Conservation (phyloP, 768 basidiomycete genomes). For the Psilocybe cubensis region DNA sequence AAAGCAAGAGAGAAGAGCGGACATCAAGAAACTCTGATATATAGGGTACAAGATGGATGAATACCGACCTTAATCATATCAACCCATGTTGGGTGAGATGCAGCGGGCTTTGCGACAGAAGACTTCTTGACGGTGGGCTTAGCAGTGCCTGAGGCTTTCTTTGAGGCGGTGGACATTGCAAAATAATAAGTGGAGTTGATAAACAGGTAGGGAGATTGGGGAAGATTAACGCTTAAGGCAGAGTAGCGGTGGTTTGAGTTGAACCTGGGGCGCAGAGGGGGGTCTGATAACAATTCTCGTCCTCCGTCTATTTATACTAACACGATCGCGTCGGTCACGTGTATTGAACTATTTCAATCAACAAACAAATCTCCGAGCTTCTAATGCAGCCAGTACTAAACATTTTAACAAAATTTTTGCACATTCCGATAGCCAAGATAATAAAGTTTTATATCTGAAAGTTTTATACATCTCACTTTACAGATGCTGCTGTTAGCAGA, state of each 20-base stretch:
- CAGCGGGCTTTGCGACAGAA: constrained; percentile 46
- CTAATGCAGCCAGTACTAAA: background rate
- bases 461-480: background rate
- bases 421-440: background rate
- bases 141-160: constrained; percentile 40
- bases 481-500: constrained; percentile 8
- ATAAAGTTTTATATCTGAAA: background rate
- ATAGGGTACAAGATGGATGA: constrained; percentile 9
- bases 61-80: constrained; percentile 80
- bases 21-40: background rate
- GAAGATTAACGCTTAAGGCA: constrained; percentile 17
- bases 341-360: constrained; percentile 39
- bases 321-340: constrained; percentile 50
- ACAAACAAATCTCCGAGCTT: constrained; percentile 32
- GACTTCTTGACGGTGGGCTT: constrained; percentile 49
- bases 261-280: constrained; percentile 36
- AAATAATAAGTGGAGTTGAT: constrained; percentile 7
- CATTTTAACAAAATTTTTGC: constrained; percentile 2
- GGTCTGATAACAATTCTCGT: constrained; percentile 37
- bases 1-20: background rate
- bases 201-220: constrained; percentile 23
- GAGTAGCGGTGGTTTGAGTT: constrained; percentile 24
- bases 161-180: constrained; percentile 24
- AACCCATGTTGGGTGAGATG: constrained; percentile 63
- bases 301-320: constrained; percentile 48